Base-by-base conservation (phyloP, 2,329 filamentous ascomycete species). In the Penicillium rolfsii region DNA sequence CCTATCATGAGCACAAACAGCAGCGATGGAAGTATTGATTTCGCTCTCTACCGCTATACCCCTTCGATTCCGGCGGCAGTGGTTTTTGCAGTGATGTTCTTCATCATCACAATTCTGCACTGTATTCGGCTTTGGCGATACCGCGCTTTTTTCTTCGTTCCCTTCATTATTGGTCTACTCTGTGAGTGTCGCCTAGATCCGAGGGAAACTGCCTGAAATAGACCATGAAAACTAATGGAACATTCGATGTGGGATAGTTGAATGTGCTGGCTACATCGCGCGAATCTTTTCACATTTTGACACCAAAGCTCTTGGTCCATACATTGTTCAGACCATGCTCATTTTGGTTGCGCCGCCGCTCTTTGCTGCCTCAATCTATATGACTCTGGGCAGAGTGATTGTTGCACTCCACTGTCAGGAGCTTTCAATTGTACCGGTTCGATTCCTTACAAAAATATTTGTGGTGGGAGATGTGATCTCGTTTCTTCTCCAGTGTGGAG, bases 41-140 rank as follows among this genome's bases (percentile, higher is more conserved):
- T 60, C 45, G 55, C 57, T 55, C 66, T 76, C 19, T 85, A 84
- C 70, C 80, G 80, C 48, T 74, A 74, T 50, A 64, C 67, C 0
- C 72, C 72, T 12, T 72, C 70, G 1, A 59, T 71, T 2, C 56
- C 65, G 6, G 68, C 67, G 1, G 66, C 68, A 1, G 62, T 52
- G 1, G 58, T 70, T 9, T 69, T 70, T 53, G 53, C 60, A 8
- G 61, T 28, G 2, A 33, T 76, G 2, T 77, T 76, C 60, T 14
- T 65, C 8, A 14, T 63, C 30, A 48, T 70, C 1, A 71, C 72
- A 2, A 36, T 59, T 35, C n/a, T 67, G 0, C 71, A 74, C 41
- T 24, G 53, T 16, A 49, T 62, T 33, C 53, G 38, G 9, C 49
- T 67, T 4, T 24, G 62, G 11, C 50, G 45, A 16, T 36, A 63